Evolutionary conservation across 2,329 filamentous ascomycete genomes (phyloP), one percentile per base, ranked within the genome.

Genomic region (Chaetomium sp.): DNA sequence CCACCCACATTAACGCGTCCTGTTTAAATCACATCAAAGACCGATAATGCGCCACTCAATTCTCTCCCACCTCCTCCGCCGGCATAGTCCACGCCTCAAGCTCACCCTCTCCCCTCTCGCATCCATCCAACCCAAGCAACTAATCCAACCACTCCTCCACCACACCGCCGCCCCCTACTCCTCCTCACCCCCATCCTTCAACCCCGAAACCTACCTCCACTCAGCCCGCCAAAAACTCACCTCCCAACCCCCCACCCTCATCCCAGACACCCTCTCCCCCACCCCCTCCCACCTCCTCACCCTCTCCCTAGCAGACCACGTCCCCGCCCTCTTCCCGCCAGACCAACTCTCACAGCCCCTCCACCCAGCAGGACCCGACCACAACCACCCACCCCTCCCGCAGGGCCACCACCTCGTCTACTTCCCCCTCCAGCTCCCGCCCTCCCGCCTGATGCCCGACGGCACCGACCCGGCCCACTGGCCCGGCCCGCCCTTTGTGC

Each of bases 331-430:
- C 0, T 87, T 85, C 62, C 84, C 82, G 25, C 88, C 87, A 0
- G 81, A 88, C 75, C 85, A 91, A 51, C 83, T 96, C 56, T 80
- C 82, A 68, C 78, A 85, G 25, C 83, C 87, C 79, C 74, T 45
- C 71, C 66, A 12, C 19, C 2, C 9, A 31, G 2, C 50, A 19
- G 21, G 10, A 21, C n/a, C n/a, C 7, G 4, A 23, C n/a, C 5
- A 23, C 10, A 21, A 49, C 5, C n/a, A 23, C 45, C 50, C 25
- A 5, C 54, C 74, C 3, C 78, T 90, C 7, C 87, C 89, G 0
- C 82, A 85, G 33, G 90, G 89, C 42, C 89, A 96, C 75, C 93
- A 97, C 75, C 82, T 97, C 42, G 87, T 94, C 69, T 96, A 96
- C 80, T 97, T 97, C 78, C 92, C 93, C 65, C 85, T 90, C 12